Evolutionary conservation across 176 grass and related monocot genomes (phyloP).

Genomic region (Hsuehochloa calcarea): DNA sequence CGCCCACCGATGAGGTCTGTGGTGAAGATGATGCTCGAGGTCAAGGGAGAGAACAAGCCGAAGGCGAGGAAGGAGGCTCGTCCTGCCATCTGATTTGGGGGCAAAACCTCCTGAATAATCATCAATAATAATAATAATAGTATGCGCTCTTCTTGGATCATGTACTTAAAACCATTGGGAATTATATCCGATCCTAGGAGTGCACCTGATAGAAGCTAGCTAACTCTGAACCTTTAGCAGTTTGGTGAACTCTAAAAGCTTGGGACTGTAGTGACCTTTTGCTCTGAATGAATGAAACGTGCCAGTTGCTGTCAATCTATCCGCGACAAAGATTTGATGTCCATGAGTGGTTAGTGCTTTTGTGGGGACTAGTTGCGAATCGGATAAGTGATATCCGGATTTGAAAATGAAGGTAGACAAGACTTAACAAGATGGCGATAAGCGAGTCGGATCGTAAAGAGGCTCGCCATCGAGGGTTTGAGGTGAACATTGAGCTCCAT

Average conservation of each 20-base stretch:
- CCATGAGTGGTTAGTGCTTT: background rate
- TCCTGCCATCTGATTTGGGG: background rate
- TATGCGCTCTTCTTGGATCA: constrained; percentile 21
- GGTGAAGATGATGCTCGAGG: constrained; percentile 69
- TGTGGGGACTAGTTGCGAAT: background rate
- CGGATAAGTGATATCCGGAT: too few relatives aligned
- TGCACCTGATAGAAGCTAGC: constrained; percentile 23
- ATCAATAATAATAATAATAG: background rate
- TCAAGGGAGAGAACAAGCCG: constrained; percentile 28
- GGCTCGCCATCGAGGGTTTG: too few relatives aligned
- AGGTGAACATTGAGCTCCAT: too few relatives aligned
- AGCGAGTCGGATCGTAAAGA: too few relatives aligned
- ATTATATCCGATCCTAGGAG: constrained; percentile 21
- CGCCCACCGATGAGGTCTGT: constrained; percentile 80
- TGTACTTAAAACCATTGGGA: constrained; percentile 21
- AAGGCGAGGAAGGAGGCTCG: constrained; percentile 22
- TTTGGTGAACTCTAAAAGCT: background rate
- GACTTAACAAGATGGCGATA: too few relatives aligned
- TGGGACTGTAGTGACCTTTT: background rate
- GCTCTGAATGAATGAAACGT: constrained; percentile 22
- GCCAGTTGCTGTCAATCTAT: constrained; percentile 15
- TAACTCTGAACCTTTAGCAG: constrained; percentile 23
- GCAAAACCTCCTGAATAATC: background rate
- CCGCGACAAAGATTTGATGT: background rate
- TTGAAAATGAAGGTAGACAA: too few relatives aligned